These are phyloP conservation scores for Leccinellum rugosiceps DNA, from an alignment of 768 basidiomycete species.

Conservation along the genomic window DNA sequence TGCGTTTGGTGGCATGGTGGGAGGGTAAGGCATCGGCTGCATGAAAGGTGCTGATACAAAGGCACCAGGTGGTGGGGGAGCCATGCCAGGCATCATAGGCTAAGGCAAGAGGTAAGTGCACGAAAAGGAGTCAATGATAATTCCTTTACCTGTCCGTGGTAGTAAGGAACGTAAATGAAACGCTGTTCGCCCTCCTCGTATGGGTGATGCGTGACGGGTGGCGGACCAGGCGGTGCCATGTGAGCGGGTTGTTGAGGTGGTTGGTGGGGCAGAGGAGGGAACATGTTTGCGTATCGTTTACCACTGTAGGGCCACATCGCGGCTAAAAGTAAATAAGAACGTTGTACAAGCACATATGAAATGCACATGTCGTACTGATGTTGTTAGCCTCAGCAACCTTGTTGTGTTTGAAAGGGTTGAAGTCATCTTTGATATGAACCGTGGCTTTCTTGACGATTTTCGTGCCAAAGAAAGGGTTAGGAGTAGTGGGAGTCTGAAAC, in stretches of 20 bases:
- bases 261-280: slow-evolving; percentile 58
- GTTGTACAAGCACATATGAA: background rate
- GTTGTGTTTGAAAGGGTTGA: slow-evolving; percentile 91
- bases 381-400: slow-evolving; percentile 74
- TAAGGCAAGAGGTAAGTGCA: slow-evolving; percentile 24
- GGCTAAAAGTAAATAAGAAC: slow-evolving; percentile 38
- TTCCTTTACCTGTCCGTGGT: slow-evolving; percentile 68
- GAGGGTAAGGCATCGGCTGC: slow-evolving; percentile 84
- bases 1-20: slow-evolving; percentile 76
- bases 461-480: slow-evolving; percentile 90
- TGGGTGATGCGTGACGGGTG: slow-evolving; percentile 67
- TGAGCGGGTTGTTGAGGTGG: slow-evolving; percentile 65
- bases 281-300: slow-evolving; percentile 79
- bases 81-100: slow-evolving; percentile 87
- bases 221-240: slow-evolving; percentile 63
- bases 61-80: slow-evolving; percentile 72
- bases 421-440: slow-evolving; percentile 92
- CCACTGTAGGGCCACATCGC: slow-evolving; percentile 87
- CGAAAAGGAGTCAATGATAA: background rate
- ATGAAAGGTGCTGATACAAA: slow-evolving; percentile 82
- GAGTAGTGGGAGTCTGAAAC: slow-evolving; percentile 42
- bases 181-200: slow-evolving; percentile 75
- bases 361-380: slow-evolving; percentile 59
- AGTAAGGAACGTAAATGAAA: slow-evolving; percentile 79
- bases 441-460: slow-evolving; percentile 71